A percentile compares a stretch with the other conserved stretches of the same genome.
phyloP scores from a whole-genome alignment of 805 yeast species.

The Wickerhamiella spandovensis region DNA sequence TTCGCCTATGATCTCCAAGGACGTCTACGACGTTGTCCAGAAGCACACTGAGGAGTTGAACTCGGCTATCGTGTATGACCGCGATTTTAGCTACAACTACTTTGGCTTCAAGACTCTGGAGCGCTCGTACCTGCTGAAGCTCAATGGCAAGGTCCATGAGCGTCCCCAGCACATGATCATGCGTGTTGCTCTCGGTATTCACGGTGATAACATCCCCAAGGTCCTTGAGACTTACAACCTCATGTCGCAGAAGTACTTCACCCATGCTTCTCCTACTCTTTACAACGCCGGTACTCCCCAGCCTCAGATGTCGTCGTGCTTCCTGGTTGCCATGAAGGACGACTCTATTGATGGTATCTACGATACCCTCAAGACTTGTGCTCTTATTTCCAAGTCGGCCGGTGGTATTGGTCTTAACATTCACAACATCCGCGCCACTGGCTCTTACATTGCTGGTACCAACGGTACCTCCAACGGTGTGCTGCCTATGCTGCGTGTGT shows the following conservation, averaged over 20 bases:
- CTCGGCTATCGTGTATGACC: constrained; percentile 56
- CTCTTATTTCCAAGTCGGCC: constrained; percentile 83
- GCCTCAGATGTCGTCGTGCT: constrained; percentile 84
- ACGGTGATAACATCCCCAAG: constrained; percentile 47
- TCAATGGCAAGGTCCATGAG: constrained; percentile 59
- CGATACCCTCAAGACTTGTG: constrained; percentile 75
- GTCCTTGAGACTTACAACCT: constrained; percentile 73
- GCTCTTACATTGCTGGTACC: constrained; percentile 81
- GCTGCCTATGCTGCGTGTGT: constrained; percentile 92
- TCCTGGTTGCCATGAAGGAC: constrained; percentile 78
- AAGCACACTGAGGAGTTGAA: constrained; percentile 53
- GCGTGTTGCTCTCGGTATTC: constrained; percentile 89
- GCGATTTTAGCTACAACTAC: constrained; percentile 69
- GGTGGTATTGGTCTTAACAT: constrained; percentile 93
- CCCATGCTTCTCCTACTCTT: constrained; percentile 91
- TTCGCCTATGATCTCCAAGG: constrained; percentile 59
- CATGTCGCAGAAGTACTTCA: constrained; percentile 79
- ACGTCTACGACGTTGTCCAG: constrained; percentile 49
- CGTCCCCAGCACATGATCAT: constrained; percentile 83
- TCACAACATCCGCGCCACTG: constrained; percentile 74
- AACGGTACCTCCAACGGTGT: constrained; percentile 88
- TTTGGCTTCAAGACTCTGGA: constrained; percentile 90
- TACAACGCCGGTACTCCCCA: constrained; percentile 85
- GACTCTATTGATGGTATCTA: constrained; percentile 95
- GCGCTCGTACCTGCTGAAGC: constrained; percentile 65